Base-by-base conservation (phyloP, 1,284 basidiomycete species). In the Sporisorium iseilematis-ciliati region DNA sequence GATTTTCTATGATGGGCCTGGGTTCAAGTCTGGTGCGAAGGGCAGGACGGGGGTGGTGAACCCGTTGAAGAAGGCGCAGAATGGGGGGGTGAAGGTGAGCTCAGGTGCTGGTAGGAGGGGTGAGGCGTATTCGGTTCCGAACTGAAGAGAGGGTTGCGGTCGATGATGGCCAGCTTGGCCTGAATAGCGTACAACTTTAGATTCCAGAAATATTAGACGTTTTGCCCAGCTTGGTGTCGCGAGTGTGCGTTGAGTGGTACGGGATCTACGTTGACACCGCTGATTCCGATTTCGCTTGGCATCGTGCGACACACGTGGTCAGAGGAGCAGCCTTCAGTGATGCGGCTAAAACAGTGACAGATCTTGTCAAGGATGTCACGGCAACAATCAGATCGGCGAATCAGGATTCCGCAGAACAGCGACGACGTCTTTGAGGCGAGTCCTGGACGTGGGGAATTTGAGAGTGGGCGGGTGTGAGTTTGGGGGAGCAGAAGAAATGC, bases 1-100 rank as follows among this genome's bases (percentile, higher is more conserved):
- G 18, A 84, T 85, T 29, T 77, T 75, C 50, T 85, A 83, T 54
- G 78, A 78, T 41, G 83, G 83, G 8, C 83, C 82, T 10, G 83
- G 83, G 18, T 85, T 82, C 72, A 77, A 65, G 40, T 71, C 69
- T 1, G 79, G 80, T 29, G 62, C 73, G 8, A 71, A 70, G 41
- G 83, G 83, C 10, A 62, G 82, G 14, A 57, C 54, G 3, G 73
- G 73, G 14, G 56, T 71, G 5, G 54, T 75, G 20, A 75, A 68
- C 43, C 67, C 73, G 20, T 41, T 71, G 16, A 69, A 74, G 50
- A 51, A 42, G 46, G 55, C 29, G 35, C 23, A 41, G 46, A 64
- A 73, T 16, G 54, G 51, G 0, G 31, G 26, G 2, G 53, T 2
- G 3, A 48, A 54, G 45, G 49, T 31, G 16, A 51, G 43, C 6